These are phyloP conservation scores for Pezicula rhizophila DNA, from an alignment of 2,329 filamentous ascomycete species.

Conservation along the genomic window DNA sequence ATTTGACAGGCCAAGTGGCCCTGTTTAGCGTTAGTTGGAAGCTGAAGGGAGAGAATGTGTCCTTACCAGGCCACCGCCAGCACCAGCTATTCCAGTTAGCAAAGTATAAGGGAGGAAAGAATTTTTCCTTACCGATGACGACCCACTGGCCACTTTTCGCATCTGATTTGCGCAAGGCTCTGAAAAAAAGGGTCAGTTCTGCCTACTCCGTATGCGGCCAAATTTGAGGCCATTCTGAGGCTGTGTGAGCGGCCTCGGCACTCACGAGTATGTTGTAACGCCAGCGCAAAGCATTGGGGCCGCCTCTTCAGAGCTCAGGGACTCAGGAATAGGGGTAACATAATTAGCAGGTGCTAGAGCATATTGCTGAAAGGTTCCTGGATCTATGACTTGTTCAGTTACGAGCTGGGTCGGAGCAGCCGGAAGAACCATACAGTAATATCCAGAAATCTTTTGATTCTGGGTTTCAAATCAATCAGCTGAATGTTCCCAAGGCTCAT, in stretches of 20 bases:
- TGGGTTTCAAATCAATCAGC: constrained; percentile 9
- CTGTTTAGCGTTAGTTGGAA: constrained; percentile 13
- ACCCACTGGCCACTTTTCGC: constrained; percentile 39
- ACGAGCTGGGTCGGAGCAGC: neutral
- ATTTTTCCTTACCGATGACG: constrained; percentile 33
- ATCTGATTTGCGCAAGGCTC: constrained; percentile 54
- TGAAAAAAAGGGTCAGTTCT: constrained; percentile 24
- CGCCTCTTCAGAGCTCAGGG: constrained; percentile 50
- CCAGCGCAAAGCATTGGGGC: constrained; percentile 65
- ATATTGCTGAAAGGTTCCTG: constrained; percentile 70
- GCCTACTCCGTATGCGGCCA: constrained; percentile 19
- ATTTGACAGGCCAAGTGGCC: constrained; percentile 60
- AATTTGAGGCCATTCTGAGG: constrained; percentile 4
- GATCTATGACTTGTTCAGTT: constrained; percentile 25
- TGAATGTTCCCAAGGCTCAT: neutral
- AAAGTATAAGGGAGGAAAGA: neutral
- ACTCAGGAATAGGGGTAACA: constrained; percentile 63
- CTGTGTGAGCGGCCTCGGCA: constrained; percentile 6
- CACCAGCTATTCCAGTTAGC: constrained; percentile 34
- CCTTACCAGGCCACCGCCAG: constrained; percentile 50
- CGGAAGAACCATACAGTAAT: constrained; percentile 41
- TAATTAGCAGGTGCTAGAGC: constrained; percentile 58
- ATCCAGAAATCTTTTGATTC: constrained; percentile 55
- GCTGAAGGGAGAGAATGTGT: neutral
- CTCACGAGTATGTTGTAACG: constrained; percentile 43